Conservation (phyloP, 495 filamentous ascomycete genomes). For the Penicillium paxilli region DNA sequence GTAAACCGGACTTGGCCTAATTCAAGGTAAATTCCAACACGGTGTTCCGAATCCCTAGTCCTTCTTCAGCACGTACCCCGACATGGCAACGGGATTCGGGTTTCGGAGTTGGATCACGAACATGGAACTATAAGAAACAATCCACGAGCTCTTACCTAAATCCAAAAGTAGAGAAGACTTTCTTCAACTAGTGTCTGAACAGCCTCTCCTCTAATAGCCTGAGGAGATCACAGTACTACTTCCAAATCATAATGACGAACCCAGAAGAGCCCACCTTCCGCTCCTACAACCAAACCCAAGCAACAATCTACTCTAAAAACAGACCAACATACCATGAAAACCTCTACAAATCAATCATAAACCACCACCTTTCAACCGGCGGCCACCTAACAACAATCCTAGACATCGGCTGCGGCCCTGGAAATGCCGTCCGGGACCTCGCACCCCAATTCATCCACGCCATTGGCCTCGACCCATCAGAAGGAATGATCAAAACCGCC, state of each 20-base stretch:
- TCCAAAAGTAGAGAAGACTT: too few relatives aligned
- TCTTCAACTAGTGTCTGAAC: too few relatives aligned
- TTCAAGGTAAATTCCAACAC: background rate
- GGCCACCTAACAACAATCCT: conserved; percentile 44
- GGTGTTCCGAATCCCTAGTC: background rate
- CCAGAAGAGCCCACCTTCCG: conserved; percentile 38
- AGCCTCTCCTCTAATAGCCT: too few relatives aligned
- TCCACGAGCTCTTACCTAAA: too few relatives aligned
- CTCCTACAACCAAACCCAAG: conserved; percentile 41
- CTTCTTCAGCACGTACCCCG: background rate
- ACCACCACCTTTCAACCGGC: conserved; percentile 48
- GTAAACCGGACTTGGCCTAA: too few relatives aligned
- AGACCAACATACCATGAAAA: conserved; percentile 42
- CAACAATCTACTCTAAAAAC: conserved; percentile 37
- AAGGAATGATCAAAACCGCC: conserved; percentile 54
- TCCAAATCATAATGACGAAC: background rate
- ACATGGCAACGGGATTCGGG: background rate
- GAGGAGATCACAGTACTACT: too few relatives aligned
- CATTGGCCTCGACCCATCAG: conserved; percentile 51
- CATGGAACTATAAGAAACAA: too few relatives aligned
- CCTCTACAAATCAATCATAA: conserved; percentile 45
- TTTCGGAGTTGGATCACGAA: background rate
- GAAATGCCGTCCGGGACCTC: conserved; percentile 38
- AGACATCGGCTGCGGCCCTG: conserved; percentile 59
- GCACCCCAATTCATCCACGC: conserved; percentile 38